Conservation (phyloP, 805 yeast species). For the Saccharomycodes ludwigii region DNA sequence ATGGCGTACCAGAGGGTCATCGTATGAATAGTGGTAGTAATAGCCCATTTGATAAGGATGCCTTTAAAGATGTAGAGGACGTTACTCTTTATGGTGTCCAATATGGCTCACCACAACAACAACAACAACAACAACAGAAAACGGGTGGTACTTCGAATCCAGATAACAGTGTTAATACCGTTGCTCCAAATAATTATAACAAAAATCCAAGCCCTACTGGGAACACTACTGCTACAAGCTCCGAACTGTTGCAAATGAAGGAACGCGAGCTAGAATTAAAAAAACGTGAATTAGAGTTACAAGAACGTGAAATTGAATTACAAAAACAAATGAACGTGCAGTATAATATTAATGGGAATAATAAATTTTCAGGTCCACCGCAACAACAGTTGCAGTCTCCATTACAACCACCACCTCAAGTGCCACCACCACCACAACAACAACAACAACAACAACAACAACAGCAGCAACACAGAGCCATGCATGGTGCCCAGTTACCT, state of each 20-base stretch:
- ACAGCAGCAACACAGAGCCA: conserved; percentile 11
- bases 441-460: conserved; percentile 6
- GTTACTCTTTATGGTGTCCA: conserved; percentile 20
- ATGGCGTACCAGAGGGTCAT: too few species aligned
- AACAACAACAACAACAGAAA: conserved; percentile 5
- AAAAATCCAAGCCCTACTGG: conserved; percentile 11
- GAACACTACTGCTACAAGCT: conserved; percentile 11
- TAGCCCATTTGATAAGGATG: conserved; percentile 2
- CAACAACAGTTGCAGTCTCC: conserved; percentile 6
- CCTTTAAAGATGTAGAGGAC: conserved; percentile 20
- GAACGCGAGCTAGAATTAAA: conserved; percentile 22
- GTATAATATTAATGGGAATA: neutral
- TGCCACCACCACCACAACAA: neutral
- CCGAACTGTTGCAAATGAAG: conserved; percentile 10
- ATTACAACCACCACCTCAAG: conserved; percentile 1
- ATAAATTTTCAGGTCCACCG: conserved; percentile 3
- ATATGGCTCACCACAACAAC: conserved; percentile 16
- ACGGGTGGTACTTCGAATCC: conserved; percentile 7
- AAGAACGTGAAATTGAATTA: conserved; percentile 22
- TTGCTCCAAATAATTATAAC: conserved; percentile 10
- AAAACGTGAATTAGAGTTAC: conserved; percentile 22
- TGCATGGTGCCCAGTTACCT: conserved; percentile 21
- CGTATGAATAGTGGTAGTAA: too few species aligned
- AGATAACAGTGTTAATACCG: conserved; percentile 7
- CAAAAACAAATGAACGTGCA: conserved; percentile 8